Evolutionary conservation across 306 rosid genomes (phyloP).

Genomic region (Quercus aquifolioides): DNA sequence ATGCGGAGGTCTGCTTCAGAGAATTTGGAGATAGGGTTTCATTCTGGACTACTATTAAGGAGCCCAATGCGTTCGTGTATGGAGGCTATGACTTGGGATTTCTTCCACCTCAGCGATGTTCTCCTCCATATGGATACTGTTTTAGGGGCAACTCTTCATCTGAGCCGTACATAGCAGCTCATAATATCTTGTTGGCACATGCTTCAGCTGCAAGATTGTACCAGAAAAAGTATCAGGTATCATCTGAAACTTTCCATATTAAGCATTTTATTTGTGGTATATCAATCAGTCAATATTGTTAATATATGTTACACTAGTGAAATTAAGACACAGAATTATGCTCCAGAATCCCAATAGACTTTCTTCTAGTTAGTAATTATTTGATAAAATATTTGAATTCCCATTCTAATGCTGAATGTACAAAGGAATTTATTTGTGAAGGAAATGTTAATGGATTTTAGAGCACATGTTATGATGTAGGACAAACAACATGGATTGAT

Average conservation of each 20-base stretch:
- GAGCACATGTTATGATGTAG: constrained; percentile 28
- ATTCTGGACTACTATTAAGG: constrained; percentile 63
- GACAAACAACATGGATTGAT: constrained; percentile 56
- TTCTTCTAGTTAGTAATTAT: no score
- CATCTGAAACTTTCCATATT: background rate
- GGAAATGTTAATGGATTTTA: background rate
- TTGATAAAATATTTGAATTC: no score
- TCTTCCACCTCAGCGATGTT: constrained; percentile 54
- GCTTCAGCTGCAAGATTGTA: constrained; percentile 60
- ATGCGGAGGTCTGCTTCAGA: constrained; percentile 67
- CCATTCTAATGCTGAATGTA: background rate
- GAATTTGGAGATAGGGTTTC: constrained; percentile 70
- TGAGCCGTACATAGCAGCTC: constrained; percentile 60
- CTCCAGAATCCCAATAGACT: no score
- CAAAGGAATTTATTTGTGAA: background rate
- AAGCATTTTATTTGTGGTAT: background rate
- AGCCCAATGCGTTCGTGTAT: constrained; percentile 38
- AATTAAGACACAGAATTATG: background rate
- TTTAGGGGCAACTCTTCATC: constrained; percentile 52
- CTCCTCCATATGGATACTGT: constrained; percentile 54
- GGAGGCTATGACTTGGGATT: constrained; percentile 49
- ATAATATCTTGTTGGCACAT: constrained; percentile 64
- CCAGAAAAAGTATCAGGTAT: constrained; percentile 43
- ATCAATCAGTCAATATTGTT: background rate
- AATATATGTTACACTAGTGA: background rate